Base-by-base conservation (phyloP, 257 asterid species). In the Penstemon davidsonii region DNA sequence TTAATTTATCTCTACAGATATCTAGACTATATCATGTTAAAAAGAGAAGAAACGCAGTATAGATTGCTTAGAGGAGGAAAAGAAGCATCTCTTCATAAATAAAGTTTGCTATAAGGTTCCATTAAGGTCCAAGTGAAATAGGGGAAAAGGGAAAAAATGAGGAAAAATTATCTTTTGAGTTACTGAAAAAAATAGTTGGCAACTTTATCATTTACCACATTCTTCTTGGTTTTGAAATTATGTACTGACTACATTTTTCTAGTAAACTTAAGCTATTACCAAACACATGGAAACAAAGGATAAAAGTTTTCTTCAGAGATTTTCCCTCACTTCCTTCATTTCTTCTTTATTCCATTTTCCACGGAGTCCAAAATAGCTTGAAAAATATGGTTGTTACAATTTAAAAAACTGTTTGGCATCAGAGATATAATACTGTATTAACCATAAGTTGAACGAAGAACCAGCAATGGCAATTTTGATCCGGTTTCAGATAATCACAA, bases 381-480 rank as follows among this genome's bases (percentile, higher is more conserved):
- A 60, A 39, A 38, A 13, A 46, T 49, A 66, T 18, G 42, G 11
- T 12, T 15, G 2, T 36, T 5, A 6, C 7, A 36, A 33, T 71
- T 15, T 43, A 58, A 40, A 65, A 61, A 6, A 43, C 6, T 42
- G 38, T 19, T 55, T 52, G 58, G 58, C 47, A 58, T 60, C 66
- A 55, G 55, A 62, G 39, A 70, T 4, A 12, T 33, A 58, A 51
- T 41, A 25, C 33, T 19, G 8, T 36, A 44, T 52, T 52, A 6
- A 51, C n/a, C 54, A 44, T 25, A 58, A 33, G 50, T 41, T 66
- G 57, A 73, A 58, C n/a, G 13, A 54, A 41, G 33, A 50, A 12
- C 37, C 39, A 55, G 49, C 19, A 39, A 60, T 6, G 38, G 43
- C 62, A 46, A 8, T 43, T 59, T 39, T 39, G 49, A 54, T 38